These are phyloP conservation scores for Iris macrosiphon DNA, from an alignment of 106 monocot genomes.

Conservation along the genomic window DNA sequence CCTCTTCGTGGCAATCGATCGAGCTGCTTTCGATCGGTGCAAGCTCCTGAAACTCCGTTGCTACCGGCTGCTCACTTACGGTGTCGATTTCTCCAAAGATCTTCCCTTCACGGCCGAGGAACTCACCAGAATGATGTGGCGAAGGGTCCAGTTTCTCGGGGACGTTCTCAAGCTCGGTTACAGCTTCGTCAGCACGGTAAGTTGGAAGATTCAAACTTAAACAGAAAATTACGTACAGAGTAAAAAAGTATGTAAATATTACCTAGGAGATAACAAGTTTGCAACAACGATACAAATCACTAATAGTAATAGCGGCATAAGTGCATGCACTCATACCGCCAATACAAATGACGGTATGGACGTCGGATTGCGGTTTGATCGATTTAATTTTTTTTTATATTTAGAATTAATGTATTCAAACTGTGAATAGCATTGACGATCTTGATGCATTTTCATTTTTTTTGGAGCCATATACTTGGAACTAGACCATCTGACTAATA, in stretches of 20 bases:
- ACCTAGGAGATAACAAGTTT: too few relatives aligned
- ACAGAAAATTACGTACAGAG: not conserved
- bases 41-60: slow-evolving; percentile 28
- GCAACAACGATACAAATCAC: too few relatives aligned
- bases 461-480: too few relatives aligned
- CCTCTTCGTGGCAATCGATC: slow-evolving; percentile 44
- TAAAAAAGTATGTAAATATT: not conserved
- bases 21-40: slow-evolving; percentile 33
- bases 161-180: slow-evolving; percentile 63
- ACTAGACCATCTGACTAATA: too few relatives aligned
- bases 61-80: slow-evolving; percentile 28
- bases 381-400: too few relatives aligned
- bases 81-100: slow-evolving; percentile 37
- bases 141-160: slow-evolving; percentile 39
- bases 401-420: too few relatives aligned
- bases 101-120: slow-evolving; percentile 28
- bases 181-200: slow-evolving; percentile 67
- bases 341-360: too few relatives aligned
- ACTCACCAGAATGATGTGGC: slow-evolving; percentile 62
- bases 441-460: too few relatives aligned
- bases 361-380: too few relatives aligned
- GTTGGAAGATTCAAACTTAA: not conserved
- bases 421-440: too few relatives aligned
- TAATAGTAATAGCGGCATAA: too few relatives aligned
- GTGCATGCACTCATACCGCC: too few relatives aligned